Base-by-base conservation (phyloP, 1,284 basidiomycete species). In the Taiwanofungus camphoratus region DNA sequence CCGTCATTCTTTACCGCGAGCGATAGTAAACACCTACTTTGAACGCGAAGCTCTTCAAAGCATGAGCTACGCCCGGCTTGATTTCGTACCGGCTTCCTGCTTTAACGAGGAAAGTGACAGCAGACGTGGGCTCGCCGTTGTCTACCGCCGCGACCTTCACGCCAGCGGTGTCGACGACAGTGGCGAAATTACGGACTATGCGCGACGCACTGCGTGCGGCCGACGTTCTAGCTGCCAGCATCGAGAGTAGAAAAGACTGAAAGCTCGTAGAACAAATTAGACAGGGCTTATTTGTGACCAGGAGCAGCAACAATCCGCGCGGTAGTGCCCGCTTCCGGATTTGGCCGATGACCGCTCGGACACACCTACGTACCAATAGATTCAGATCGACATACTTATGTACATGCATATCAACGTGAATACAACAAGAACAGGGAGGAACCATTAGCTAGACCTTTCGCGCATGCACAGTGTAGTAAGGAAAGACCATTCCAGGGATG, bases 21-120 rank as follows among this genome's bases (percentile, higher is more conserved):
- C 12, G 15, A 18, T 4, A 16, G 18, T 39, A 45, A 24, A 19
- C 5, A 23, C 20, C 26, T 39, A 95, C 93, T 87, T 94, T 96
- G 82, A 93, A 96, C 48, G 92, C 84, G 75, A 92, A 95, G 78
- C 91, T 92, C 78, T 94, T 94, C 66, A 96, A 76, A 51, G 83
- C 83, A 71, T 94, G 88, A 7, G 93, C 91, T 52, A 91, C 79
- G 60, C 93, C 93, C 37, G 88, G 79, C 58, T 84, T 83, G 49
- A 80, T 68, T 73, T 97, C 87, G 64, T 82, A 93, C 57, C 93
- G 74, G 58, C 82, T 83, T 44, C 93, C 93, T 46, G 90, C 93
- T 67, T 92, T 94, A 67, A 94, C 79, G 55, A 94, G 78, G 58
- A 97, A 74, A 40, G 91, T 92, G 59, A 97, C 79, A 53, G 87